Conservation (phyloP, 345 rosid species). For the Bruguiera parviflora region DNA sequence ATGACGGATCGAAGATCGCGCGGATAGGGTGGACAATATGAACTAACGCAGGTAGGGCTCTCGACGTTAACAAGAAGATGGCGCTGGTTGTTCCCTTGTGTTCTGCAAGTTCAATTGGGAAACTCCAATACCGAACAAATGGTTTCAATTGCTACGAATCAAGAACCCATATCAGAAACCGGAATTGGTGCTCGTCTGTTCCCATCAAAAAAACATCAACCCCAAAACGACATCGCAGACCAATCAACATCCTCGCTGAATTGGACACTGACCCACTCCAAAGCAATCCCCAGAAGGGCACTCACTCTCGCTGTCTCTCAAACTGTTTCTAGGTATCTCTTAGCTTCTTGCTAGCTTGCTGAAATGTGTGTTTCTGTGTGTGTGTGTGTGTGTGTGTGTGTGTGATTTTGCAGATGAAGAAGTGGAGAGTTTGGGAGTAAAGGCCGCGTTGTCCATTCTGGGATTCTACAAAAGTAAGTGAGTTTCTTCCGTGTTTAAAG, state of each 20-base stretch:
- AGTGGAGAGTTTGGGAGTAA: conserved; percentile 57
- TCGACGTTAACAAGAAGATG: too few species aligned
- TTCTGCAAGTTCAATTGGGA: too few species aligned
- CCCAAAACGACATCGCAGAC: conserved; percentile 19
- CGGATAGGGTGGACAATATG: too few species aligned
- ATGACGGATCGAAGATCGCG: too few species aligned
- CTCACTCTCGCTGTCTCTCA: background rate
- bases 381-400: background rate
- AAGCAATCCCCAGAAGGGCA: conserved; percentile 39
- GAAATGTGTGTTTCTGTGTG: background rate
- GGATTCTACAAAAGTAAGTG: conserved; percentile 71
- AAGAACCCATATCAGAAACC: background rate
- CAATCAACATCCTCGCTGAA: conserved; percentile 22
- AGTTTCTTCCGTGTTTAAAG: background rate
- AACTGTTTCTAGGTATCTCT: background rate
- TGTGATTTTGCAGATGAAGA: conserved; percentile 33
- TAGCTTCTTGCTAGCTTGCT: background rate
- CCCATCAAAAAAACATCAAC: conserved; percentile 13
- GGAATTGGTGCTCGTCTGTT: conserved; percentile 11
- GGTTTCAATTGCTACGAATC: background rate
- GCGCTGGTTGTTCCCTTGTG: too few species aligned
- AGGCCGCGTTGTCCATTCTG: conserved; percentile 69
- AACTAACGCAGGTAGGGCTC: too few species aligned
- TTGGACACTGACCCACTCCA: conserved; percentile 28
- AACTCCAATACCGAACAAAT: too few species aligned